phyloP scores from a whole-genome alignment of 768 basidiomycete genomes.

The Exidia glandulosa region DNA sequence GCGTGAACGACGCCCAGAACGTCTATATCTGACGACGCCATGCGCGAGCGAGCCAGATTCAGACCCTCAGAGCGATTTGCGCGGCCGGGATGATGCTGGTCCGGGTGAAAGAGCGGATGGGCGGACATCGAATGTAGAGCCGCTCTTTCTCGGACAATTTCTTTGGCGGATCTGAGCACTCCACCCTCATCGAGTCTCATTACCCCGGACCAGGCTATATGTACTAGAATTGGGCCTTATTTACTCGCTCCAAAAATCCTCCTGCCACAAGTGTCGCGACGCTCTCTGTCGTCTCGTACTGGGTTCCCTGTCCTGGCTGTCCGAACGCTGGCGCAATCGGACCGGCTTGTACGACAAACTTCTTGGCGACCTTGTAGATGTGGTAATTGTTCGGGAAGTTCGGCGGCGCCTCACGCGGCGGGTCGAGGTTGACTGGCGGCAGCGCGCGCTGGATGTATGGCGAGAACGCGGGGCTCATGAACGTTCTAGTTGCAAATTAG shows the following conservation, averaged over 20 bases:
- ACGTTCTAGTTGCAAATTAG: too few species aligned
- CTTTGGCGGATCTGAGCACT: too few species aligned
- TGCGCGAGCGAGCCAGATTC: too few species aligned
- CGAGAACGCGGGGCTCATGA: slow-evolving; percentile 4
- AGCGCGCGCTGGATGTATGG: slow-evolving; percentile 9
- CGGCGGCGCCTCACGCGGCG: background rate
- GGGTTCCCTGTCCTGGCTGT: slow-evolving; percentile 11
- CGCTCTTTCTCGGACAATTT: too few species aligned
- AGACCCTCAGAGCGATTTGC: too few species aligned
- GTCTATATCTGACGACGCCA: too few species aligned
- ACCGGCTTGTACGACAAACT: slow-evolving; percentile 6
- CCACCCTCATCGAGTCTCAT: too few species aligned
- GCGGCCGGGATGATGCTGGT: too few species aligned
- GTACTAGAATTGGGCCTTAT: background rate
- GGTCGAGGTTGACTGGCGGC: slow-evolving; percentile 1
- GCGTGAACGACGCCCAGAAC: too few species aligned
- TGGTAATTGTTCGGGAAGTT: slow-evolving; percentile 2
- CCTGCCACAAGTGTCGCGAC: background rate
- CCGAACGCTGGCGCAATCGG: slow-evolving; percentile 8
- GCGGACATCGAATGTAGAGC: too few species aligned
- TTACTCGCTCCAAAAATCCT: background rate
- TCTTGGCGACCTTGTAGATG: slow-evolving; percentile 6
- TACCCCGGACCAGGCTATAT: too few species aligned
- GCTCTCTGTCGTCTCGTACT: slow-evolving; percentile 2
- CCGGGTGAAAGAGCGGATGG: too few species aligned